Evolutionary conservation across 768 basidiomycete species (phyloP), one percentile per base, ranked within the genome.

Genomic region (Lactifluus hygrophoroides): DNA sequence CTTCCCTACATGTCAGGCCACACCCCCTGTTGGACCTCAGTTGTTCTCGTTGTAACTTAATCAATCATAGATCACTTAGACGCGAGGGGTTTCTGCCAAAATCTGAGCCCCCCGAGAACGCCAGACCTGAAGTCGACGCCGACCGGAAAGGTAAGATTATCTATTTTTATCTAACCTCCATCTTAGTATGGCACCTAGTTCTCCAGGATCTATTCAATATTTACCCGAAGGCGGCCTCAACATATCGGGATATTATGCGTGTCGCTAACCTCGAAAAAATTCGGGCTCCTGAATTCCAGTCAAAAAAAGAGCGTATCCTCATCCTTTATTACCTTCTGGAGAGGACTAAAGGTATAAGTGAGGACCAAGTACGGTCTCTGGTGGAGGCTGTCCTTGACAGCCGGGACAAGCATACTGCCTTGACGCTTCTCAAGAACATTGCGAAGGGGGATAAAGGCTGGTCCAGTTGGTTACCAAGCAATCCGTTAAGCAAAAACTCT

Each of bases 181-280:
- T 19, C 13, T 21, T 60, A 30, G 45, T 30, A 19, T 21, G 1
- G 6, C 3, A 0, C 21, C 5, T 25, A 56, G 59, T 54, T 27
- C 59, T 60, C 17, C 21, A 45, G 2, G 44, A 56, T 17, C 5
- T 60, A 6, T 60, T 60, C 19, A 42, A 9, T 3, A 10, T 60
- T 3, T 51, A 25, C 56, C 49, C 59, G 9, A 56, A 51, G 23
- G 23, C 54, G 1, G 9, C 17, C 9, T 3, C 17, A 38, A 37
- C 5, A 2, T 60, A 40, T 28, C 42, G 59, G 10, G 13, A 8
- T n/a, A 16, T 4, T 23, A 45, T 56, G 14, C 35, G 49, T 16
- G 28, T 34, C 1, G 59, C 54, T n/a, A 50, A 45, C 34, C 28
- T 60, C 5, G 59, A 46, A 7, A 51, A 45, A 17, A 55, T 54